Percentiles rank a stretch among this genome's conserved stretches.
phyloP scores from a whole-genome alignment of 2,329 filamentous ascomycete species.

The Fusarium sp. region DNA sequence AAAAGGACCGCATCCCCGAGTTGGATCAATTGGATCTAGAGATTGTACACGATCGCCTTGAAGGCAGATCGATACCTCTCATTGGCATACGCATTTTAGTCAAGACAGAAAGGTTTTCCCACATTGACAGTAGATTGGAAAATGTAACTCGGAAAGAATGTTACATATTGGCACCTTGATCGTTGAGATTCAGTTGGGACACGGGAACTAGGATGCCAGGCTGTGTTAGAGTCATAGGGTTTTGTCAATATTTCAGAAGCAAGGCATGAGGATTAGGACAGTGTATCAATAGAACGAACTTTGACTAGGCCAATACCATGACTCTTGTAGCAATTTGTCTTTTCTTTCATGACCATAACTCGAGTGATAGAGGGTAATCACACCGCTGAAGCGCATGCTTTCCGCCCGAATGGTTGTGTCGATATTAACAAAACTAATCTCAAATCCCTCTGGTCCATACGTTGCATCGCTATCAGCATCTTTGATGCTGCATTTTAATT shows the following conservation, averaged over 20 bases:
- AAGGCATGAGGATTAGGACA: background rate
- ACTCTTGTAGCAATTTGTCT: background rate
- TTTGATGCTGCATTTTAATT: background rate
- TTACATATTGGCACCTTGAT: background rate
- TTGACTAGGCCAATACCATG: background rate
- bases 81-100: background rate
- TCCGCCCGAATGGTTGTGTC: background rate
- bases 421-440: background rate
- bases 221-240: background rate
- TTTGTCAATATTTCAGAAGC: background rate
- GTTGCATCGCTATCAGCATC: background rate
- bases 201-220: background rate
- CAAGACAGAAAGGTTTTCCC: background rate
- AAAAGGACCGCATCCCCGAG: background rate
- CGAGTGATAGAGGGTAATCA: background rate
- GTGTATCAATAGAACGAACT: background rate
- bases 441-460: background rate
- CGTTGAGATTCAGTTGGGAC: background rate
- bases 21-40: background rate
- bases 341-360: background rate
- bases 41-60: background rate
- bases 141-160: background rate
- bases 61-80: background rate
- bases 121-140: background rate
- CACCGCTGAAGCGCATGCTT: no score